A percentile compares a stretch with the other conserved stretches of the same genome.
Evolutionary conservation across 1,284 basidiomycete species (phyloP).

Genomic region (Rhodotorula sp.): DNA sequence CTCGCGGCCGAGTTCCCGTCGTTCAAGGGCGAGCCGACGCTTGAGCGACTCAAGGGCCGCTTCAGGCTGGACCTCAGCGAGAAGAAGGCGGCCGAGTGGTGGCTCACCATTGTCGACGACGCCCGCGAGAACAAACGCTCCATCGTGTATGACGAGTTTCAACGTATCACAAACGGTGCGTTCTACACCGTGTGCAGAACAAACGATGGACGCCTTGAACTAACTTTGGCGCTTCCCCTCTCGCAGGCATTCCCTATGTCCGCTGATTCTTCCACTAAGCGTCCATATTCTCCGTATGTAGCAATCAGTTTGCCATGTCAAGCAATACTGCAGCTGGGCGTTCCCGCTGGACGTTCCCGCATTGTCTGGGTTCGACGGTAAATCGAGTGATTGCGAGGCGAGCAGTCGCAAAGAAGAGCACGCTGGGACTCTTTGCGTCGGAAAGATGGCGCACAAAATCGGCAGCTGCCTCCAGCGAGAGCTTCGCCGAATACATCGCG

Average conservation of each 20-base stretch:
- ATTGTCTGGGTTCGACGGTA: too few species aligned
- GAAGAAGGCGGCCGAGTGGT: conserved; percentile 86
- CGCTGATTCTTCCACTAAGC: neutral
- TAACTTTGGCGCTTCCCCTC: neutral
- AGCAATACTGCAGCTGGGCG: too few species aligned
- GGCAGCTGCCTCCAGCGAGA: too few species aligned
- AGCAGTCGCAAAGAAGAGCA: too few species aligned
- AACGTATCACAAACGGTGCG: conserved; percentile 17
- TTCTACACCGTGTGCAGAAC: neutral
- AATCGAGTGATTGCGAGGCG: too few species aligned
- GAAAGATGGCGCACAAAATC: too few species aligned
- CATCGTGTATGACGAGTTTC: conserved; percentile 50
- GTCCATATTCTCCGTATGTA: too few species aligned
- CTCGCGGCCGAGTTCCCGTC: conserved; percentile 89
- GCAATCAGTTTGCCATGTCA: too few species aligned
- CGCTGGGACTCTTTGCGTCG: too few species aligned
- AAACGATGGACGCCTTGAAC: neutral
- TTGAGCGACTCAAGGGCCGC: conserved; percentile 78
- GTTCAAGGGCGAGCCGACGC: conserved; percentile 93
- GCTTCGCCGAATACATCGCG: too few species aligned
- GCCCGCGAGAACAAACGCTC: conserved; percentile 92
- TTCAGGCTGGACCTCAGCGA: conserved; percentile 82
- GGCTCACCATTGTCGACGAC: conserved; percentile 82
- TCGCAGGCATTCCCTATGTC: conserved; percentile 21
- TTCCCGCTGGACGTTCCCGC: too few species aligned